Percentiles rank a stretch among this genome's conserved stretches.
Evolutionary conservation across 2,329 filamentous ascomycete genomes (phyloP).

Genomic region (Stachybotrys echinatus): DNA sequence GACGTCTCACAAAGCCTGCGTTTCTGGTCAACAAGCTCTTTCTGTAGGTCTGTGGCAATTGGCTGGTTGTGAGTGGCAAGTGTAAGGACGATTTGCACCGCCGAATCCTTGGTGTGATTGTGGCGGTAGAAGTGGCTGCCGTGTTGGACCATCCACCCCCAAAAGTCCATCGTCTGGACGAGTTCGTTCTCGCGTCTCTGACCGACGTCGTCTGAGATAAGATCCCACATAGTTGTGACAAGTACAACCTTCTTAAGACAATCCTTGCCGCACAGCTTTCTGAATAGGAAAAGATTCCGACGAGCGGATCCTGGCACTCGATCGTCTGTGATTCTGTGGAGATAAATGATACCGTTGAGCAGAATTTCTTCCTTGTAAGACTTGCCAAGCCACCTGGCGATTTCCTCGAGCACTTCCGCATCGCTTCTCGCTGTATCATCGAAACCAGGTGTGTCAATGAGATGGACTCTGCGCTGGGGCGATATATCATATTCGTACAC

Average conservation of each 20-base stretch:
- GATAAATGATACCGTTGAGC: constrained; percentile 11
- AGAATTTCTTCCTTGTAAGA: constrained; percentile 13
- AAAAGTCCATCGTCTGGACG: constrained; percentile 4
- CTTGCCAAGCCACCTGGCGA: constrained; percentile 24
- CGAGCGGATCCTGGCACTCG: constrained; percentile 10
- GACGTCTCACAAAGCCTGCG: neutral
- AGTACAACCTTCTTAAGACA: constrained; percentile 1
- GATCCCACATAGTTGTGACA: neutral
- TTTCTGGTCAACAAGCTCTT: neutral
- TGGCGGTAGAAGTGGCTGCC: constrained; percentile 6
- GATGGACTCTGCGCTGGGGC: constrained; percentile 6
- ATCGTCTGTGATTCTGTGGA: constrained; percentile 8
- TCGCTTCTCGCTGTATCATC: constrained; percentile 33
- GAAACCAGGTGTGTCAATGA: constrained; percentile 40
- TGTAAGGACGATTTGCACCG: neutral
- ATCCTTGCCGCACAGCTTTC: constrained; percentile 7
- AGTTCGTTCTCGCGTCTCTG: constrained; percentile 2
- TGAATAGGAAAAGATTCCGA: constrained; percentile 7
- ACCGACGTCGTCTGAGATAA: neutral
- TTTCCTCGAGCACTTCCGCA: constrained; percentile 30
- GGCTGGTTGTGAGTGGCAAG: neutral
- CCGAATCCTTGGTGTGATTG: neutral
- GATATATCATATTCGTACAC: constrained; percentile 4
- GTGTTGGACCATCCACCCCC: constrained; percentile 9
- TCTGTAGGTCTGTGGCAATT: neutral